Percentiles rank a stretch among this genome's conserved stretches.
These are phyloP conservation scores for Stephania yunnanensis DNA, from an alignment of 164 flowering plant species.

Conservation along the genomic window DNA sequence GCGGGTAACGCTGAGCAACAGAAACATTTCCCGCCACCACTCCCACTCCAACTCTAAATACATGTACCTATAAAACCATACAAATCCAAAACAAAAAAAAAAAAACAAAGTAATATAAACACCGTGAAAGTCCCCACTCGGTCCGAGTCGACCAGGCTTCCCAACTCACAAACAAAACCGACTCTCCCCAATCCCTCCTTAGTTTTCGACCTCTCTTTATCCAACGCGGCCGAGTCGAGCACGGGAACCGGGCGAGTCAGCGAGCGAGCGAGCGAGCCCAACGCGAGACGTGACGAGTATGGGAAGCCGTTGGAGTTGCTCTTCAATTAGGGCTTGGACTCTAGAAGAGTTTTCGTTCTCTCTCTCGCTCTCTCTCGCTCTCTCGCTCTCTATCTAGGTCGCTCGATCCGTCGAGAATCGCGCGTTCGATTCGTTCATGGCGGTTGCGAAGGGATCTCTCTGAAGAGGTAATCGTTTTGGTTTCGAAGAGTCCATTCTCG, in stretches of 20 bases:
- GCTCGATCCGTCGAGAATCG: not conserved
- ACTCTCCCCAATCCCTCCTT: too few relatives aligned
- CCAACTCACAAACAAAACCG: not conserved
- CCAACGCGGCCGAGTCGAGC: not conserved
- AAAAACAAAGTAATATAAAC: not conserved
- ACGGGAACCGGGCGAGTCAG: not conserved
- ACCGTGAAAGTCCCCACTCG: not conserved
- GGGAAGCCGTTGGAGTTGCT: not conserved
- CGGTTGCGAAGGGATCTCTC: constrained; percentile 3
- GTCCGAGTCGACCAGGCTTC: not conserved
- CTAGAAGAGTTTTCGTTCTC: not conserved
- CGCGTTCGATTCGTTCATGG: constrained; percentile 3
- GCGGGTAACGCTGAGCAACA: not conserved
- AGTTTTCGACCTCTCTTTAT: too few relatives aligned
- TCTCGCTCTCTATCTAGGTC: not conserved
- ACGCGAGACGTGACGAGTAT: not conserved
- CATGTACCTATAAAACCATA: not conserved
- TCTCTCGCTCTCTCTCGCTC: not conserved
- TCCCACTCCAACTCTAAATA: not conserved
- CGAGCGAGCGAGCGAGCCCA: not conserved
- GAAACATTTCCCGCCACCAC: constrained; percentile 1
- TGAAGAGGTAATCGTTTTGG: constrained; percentile 1
- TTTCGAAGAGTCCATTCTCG: not conserved
- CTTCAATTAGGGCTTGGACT: not conserved
- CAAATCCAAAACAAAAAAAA: not conserved